These are phyloP conservation scores for Sarcomyxa edulis DNA, from an alignment of 768 basidiomycete species.

Conservation along the genomic window DNA sequence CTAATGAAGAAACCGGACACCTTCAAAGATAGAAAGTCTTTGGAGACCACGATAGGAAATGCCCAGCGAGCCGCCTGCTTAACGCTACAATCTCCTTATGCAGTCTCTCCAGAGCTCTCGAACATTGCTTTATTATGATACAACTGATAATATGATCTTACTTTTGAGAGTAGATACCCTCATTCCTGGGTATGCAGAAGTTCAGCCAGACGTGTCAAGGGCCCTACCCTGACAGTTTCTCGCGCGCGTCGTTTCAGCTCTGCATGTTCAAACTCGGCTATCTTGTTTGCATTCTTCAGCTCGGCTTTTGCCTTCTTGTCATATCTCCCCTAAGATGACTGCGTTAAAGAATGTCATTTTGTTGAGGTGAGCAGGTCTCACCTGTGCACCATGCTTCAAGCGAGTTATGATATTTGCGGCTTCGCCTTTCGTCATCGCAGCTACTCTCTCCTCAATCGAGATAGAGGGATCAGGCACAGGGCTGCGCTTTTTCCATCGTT, in stretches of 20 bases:
- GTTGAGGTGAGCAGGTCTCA: slow-evolving; percentile 18
- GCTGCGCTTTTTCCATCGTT: slow-evolving; percentile 37
- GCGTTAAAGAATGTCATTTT: not conserved
- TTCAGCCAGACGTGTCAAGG: slow-evolving; percentile 19
- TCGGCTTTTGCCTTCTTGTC: slow-evolving; percentile 45
- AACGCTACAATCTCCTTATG: slow-evolving; percentile 49
- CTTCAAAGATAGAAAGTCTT: slow-evolving; percentile 38
- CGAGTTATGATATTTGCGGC: slow-evolving; percentile 78
- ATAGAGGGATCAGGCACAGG: slow-evolving; percentile 11
- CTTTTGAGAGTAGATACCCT: no score
- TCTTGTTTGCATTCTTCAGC: slow-evolving; percentile 32
- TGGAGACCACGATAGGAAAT: slow-evolving; percentile 40
- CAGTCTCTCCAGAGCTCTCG: slow-evolving; percentile 65
- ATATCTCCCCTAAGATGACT: slow-evolving; percentile 41
- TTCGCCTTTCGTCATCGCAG: slow-evolving; percentile 65
- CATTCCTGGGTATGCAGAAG: no score
- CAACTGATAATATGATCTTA: slow-evolving; percentile 4
- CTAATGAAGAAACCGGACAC: slow-evolving; percentile 39
- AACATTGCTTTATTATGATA: slow-evolving; percentile 11
- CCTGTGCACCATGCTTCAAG: slow-evolving; percentile 71
- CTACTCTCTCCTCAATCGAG: slow-evolving; percentile 24
- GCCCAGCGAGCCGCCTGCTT: slow-evolving; percentile 65
- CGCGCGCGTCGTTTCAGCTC: slow-evolving; percentile 47
- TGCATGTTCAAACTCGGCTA: slow-evolving; percentile 29
- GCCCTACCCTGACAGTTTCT: slow-evolving; percentile 60